Percentiles rank a stretch among this genome's conserved stretches.
These are phyloP conservation scores for Pistacia integerrima DNA, from an alignment of 345 rosid species.

Conservation along the genomic window DNA sequence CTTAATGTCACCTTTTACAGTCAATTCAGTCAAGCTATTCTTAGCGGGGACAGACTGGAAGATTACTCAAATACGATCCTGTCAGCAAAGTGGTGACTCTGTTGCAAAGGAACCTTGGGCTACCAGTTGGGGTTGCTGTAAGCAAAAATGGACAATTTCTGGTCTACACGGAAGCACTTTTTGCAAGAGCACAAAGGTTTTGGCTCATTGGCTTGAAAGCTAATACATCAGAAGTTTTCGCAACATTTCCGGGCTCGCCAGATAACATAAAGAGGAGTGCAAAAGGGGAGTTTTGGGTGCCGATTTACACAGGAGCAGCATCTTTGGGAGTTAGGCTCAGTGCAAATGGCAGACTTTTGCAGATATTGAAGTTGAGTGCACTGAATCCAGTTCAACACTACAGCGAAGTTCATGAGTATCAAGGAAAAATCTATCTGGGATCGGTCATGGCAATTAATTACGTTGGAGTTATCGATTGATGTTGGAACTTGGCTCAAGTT, in stretches of 20 bases:
- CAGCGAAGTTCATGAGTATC: background rate
- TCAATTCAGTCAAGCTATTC: background rate
- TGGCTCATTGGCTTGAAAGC: constrained; percentile 21
- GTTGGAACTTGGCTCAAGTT: no score
- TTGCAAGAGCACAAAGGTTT: background rate
- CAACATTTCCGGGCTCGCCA: background rate
- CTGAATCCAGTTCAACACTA: background rate
- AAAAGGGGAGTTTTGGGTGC: constrained; percentile 11
- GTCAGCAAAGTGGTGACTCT: background rate
- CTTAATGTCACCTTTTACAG: background rate
- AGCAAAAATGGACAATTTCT: background rate
- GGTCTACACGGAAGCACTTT: background rate
- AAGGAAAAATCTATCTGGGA: background rate
- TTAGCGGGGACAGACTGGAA: constrained; percentile 3
- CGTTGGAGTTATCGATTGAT: no score
- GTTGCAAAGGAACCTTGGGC: background rate
- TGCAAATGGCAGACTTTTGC: background rate
- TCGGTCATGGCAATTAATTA: no score
- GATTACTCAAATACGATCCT: constrained; percentile 3
- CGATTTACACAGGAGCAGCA: background rate
- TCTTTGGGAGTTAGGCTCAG: background rate
- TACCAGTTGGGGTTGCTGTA: constrained; percentile 7
- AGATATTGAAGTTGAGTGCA: background rate
- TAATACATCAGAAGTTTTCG: background rate
- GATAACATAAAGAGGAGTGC: constrained; percentile 18